These are phyloP conservation scores for Forsythia suspensa DNA, from an alignment of 257 asterid species.

Conservation along the genomic window DNA sequence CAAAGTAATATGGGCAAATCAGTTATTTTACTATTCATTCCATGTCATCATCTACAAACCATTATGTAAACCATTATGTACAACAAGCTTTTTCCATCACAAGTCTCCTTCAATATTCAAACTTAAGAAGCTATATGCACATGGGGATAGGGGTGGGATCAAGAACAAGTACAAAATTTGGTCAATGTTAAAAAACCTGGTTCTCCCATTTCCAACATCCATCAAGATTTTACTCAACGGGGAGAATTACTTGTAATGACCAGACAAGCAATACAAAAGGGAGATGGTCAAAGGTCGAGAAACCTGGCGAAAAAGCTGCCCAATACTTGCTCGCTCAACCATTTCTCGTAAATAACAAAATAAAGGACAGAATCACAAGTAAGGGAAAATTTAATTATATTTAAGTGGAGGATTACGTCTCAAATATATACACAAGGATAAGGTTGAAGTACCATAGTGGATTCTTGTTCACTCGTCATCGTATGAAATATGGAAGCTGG, in stretches of 20 bases:
- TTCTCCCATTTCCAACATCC: background rate
- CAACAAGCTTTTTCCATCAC: background rate
- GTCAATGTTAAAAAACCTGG: background rate
- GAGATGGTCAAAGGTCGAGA: background rate
- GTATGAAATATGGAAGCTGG: slow-evolving; percentile 66
- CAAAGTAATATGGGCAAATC: too few species aligned
- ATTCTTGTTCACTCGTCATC: slow-evolving; percentile 50
- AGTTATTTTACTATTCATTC: too few species aligned
- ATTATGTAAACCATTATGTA: too few species aligned
- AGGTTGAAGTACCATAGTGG: slow-evolving; percentile 13
- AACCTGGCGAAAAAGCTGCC: background rate
- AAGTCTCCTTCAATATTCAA: background rate
- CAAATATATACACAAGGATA: slow-evolving; percentile 5
- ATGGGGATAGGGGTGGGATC: background rate
- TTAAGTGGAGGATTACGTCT: background rate
- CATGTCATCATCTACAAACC: too few species aligned
- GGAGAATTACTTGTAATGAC: background rate
- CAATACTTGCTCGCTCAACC: too few species aligned
- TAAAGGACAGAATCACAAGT: background rate
- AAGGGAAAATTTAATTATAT: background rate
- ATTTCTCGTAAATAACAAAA: too few species aligned
- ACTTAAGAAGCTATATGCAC: background rate
- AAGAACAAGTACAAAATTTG: background rate
- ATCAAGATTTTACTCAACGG: background rate
- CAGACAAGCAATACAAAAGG: background rate